A percentile compares a stretch with the other conserved stretches of the same genome.
These are phyloP conservation scores for Sarocladiaceae sp. DNA, from an alignment of 2,329 filamentous ascomycete genomes.

Conservation along the genomic window DNA sequence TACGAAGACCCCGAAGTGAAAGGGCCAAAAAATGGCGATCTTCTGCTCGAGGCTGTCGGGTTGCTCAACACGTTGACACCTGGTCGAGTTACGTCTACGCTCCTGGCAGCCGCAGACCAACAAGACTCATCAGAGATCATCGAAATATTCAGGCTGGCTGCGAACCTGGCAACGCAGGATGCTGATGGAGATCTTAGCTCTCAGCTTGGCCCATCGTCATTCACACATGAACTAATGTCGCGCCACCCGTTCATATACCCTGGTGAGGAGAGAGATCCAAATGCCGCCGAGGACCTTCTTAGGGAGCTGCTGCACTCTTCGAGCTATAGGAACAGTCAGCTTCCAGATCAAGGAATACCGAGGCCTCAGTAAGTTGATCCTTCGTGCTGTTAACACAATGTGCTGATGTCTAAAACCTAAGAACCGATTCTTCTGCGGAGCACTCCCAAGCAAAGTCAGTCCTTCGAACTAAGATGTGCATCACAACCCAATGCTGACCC, in stretches of 20 bases:
- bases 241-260: constrained; percentile 4
- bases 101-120: neutral
- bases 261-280: neutral
- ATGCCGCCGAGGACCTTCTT: neutral
- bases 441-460: too few relatives aligned
- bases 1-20: neutral
- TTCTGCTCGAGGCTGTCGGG: constrained; percentile 5
- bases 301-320: neutral
- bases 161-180: neutral
- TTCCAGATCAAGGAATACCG: too few relatives aligned
- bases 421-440: too few relatives aligned
- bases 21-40: neutral
- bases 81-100: neutral
- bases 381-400: too few relatives aligned
- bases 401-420: too few relatives aligned
- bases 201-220: neutral
- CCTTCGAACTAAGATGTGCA: too few relatives aligned
- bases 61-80: constrained; percentile 3
- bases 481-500: neutral
- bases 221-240: neutral
- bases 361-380: too few relatives aligned
- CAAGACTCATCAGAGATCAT: neutral
- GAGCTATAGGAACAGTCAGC: too few relatives aligned
- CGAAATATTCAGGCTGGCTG: neutral
- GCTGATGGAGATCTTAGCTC: neutral